Conservation (phyloP, 2,329 filamentous ascomycete species). For the Aquanectria penicillioides region DNA sequence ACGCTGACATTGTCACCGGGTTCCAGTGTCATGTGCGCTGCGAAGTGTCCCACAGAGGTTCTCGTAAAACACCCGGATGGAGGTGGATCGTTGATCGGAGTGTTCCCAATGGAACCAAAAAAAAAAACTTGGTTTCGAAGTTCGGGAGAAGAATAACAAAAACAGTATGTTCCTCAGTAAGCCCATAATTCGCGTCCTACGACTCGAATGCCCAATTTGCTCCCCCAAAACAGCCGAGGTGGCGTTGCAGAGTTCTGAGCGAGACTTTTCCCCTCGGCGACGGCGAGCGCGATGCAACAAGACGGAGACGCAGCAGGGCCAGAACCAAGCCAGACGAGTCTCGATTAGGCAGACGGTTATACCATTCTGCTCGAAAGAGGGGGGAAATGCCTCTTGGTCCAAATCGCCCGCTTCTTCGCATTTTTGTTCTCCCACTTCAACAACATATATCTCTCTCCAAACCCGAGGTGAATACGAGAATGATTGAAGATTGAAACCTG, state of each 20-base stretch:
- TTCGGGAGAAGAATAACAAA: too few relatives aligned
- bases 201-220: too few relatives aligned
- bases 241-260: constrained; percentile 40
- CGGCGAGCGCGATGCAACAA: constrained; percentile 21
- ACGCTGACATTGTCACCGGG: neutral
- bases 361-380: neutral
- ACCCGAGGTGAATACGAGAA: neutral
- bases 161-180: too few relatives aligned
- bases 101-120: too few relatives aligned
- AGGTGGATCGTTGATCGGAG: too few relatives aligned
- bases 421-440: neutral
- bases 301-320: constrained; percentile 7
- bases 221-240: too few relatives aligned
- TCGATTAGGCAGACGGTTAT: constrained; percentile 15
- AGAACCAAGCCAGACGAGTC: constrained; percentile 14
- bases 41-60: too few relatives aligned
- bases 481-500: neutral
- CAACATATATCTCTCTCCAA: neutral
- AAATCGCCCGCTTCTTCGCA: neutral
- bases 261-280: constrained; percentile 28
- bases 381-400: neutral
- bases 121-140: too few relatives aligned
- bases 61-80: too few relatives aligned
- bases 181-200: constrained; percentile 11
- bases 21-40: too few relatives aligned